Base-by-base conservation (phyloP, 768 basidiomycete species). In the Lactarius deliciosus region DNA sequence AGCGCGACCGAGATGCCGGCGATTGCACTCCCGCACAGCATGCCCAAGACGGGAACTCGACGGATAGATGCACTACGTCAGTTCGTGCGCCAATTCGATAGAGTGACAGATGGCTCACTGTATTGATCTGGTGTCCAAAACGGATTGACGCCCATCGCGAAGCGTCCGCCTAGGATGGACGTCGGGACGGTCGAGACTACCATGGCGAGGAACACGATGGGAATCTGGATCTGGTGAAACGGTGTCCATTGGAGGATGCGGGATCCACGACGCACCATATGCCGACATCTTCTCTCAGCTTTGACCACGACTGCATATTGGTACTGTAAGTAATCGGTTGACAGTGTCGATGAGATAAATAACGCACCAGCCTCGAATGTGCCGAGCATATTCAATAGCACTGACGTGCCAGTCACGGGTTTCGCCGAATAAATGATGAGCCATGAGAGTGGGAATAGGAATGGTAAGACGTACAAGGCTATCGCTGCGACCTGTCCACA, bases 111-210 rank as follows among this genome's bases (percentile, higher is more conserved):
- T 36, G 57, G 50, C 67, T 41, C 67, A 91, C 92, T 88, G 71
- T 87, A 94, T 73, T 92, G 89, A 43, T 86, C 85, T 0, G 94
- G 92, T 30, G 79, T 83, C 94, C 94, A 95, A 75, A 95, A 92
- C 2, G 91, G 91, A 0, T 83, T 74, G 16, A 88, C 79, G 0
- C 82, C 80, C 89, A 95, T 94, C 2, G 92, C 89, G 70, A 84
- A 93, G 7, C 83, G 82, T 1, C 85, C 81, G 0, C 92, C 92
- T 13, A 94, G 77, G 63, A 94, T 83, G 1, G 92, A 89, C 30
- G 92, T 85, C 0, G 92, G 91, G 38, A 92, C 84, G 0, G 90
- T 92, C 0, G 90, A 89, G n/a, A 81, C 82, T 10, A 92, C 69
- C 86, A 94, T 88, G 0, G 84, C 86, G 13, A 84, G 62, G 5